Conservation (phyloP, 2,329 filamentous ascomycete species). For the Pseudogymnoascus sp. region DNA sequence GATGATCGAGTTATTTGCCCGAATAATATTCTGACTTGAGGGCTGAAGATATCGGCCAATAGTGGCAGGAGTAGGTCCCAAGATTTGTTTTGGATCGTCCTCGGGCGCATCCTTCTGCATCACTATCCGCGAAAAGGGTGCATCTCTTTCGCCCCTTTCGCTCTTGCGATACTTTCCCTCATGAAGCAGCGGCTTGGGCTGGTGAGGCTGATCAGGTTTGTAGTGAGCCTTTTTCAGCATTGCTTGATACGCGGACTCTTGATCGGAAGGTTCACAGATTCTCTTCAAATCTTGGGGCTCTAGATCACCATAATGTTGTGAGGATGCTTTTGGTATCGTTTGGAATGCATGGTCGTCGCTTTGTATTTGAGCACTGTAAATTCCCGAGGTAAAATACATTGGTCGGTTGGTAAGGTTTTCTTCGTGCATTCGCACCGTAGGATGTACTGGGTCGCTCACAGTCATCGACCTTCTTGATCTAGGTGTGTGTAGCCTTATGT, state of each 20-base stretch:
- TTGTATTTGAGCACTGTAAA: not conserved
- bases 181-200: not conserved
- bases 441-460: slow-evolving; percentile 2
- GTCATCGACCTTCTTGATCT: not conserved
- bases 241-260: not conserved
- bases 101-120: not conserved
- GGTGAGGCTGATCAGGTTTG: not conserved
- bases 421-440: not conserved
- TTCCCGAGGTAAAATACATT: not conserved
- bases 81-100: not conserved
- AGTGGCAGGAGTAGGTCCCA: not conserved
- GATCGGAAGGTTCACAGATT: not conserved
- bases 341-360: not conserved
- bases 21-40: slow-evolving; percentile 3
- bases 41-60: not conserved
- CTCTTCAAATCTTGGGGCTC: not conserved
- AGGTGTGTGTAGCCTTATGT: not conserved
- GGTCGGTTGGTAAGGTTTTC: not conserved
- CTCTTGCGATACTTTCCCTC: not conserved
- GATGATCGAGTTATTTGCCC: not conserved
- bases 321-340: not conserved
- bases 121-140: not conserved
- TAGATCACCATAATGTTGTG: not conserved
- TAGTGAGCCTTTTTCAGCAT: slow-evolving; percentile 7
- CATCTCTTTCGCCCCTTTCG: not conserved